Percentiles rank a stretch among this genome's conserved stretches.
phyloP scores from a whole-genome alignment of 140 eudicot genomes.

The Flaveria floridana region DNA sequence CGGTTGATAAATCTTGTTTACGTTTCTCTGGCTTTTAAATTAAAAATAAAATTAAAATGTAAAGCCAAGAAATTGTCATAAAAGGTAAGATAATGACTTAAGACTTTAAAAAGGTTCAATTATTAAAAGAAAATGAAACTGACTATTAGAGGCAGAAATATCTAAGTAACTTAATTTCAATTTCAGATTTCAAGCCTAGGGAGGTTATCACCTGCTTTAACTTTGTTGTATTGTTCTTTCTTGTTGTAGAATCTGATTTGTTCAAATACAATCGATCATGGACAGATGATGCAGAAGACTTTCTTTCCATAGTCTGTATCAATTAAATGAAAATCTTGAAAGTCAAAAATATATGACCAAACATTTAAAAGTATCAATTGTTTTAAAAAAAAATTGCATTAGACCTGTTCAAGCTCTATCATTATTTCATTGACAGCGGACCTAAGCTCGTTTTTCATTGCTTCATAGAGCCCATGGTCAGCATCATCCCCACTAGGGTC shows the following conservation, averaged over 20 bases:
- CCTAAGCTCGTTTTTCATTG: slow-evolving; percentile 71
- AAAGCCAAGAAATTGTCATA: background rate
- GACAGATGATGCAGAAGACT: slow-evolving; percentile 35
- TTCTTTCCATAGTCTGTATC: slow-evolving; percentile 56
- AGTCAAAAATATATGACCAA: slow-evolving; percentile 19
- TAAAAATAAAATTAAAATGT: background rate
- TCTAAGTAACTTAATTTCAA: background rate
- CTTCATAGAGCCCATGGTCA: slow-evolving; percentile 52
- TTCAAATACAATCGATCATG: slow-evolving; percentile 44
- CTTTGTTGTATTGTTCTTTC: slow-evolving; percentile 47
- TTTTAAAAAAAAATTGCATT: background rate
- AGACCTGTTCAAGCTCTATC: slow-evolving; percentile 63
- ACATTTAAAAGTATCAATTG: background rate
- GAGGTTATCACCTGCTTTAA: slow-evolving; percentile 50
- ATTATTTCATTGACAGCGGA: slow-evolving; percentile 74
- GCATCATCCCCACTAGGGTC: slow-evolving; percentile 50
- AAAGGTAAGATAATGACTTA: slow-evolving; percentile 1
- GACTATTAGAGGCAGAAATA: background rate
- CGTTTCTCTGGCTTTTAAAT: slow-evolving; percentile 51
- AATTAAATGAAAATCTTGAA: slow-evolving; percentile 2
- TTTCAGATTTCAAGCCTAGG: background rate
- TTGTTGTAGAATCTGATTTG: slow-evolving; percentile 35
- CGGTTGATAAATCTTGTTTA: slow-evolving; percentile 52
- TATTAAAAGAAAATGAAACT: background rate
- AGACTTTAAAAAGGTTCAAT: background rate